Evolutionary conservation across 1,139 yeast genomes (phyloP).

Genomic region (Kluyveromyces marxianus): DNA sequence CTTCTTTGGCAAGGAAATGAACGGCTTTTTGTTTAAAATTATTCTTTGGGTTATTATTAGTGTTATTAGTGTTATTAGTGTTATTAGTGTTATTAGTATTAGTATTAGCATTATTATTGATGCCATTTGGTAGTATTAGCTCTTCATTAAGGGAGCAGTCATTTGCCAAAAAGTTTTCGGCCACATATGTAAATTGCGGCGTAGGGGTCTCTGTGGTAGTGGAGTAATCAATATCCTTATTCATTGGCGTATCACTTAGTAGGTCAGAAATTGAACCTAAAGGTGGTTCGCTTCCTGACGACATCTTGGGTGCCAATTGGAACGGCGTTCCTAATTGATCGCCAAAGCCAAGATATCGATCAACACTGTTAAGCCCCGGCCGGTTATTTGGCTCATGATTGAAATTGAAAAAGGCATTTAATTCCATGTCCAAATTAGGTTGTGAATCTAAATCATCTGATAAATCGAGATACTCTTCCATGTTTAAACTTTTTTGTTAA

Average conservation of each 20-base stretch:
- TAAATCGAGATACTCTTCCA: conserved; percentile 2
- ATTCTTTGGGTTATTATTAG: not conserved
- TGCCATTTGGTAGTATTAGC: not conserved
- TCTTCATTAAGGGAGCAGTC: not conserved
- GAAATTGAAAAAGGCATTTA: not conserved
- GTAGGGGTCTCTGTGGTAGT: not conserved
- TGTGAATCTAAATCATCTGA: conserved; percentile 1
- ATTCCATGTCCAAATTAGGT: not conserved
- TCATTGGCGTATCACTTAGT: not conserved
- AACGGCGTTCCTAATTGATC: not conserved
- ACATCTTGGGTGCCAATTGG: not conserved
- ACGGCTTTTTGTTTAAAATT: not conserved
- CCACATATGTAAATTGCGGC: conserved; percentile 1
- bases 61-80: not conserved
- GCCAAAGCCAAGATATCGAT: not conserved
- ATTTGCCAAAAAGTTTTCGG: not conserved
- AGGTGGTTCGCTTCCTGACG: not conserved
- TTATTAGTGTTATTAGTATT: not conserved
- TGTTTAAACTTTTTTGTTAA: not conserved
- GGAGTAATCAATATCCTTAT: not conserved
- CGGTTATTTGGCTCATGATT: not conserved
- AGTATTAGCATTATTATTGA: not conserved
- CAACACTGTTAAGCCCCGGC: not conserved
- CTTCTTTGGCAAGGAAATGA: too few relatives aligned
- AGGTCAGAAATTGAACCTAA: not conserved